Base-by-base conservation (phyloP, 768 basidiomycete genomes). In the Tylopilus rubrobrunneus region DNA sequence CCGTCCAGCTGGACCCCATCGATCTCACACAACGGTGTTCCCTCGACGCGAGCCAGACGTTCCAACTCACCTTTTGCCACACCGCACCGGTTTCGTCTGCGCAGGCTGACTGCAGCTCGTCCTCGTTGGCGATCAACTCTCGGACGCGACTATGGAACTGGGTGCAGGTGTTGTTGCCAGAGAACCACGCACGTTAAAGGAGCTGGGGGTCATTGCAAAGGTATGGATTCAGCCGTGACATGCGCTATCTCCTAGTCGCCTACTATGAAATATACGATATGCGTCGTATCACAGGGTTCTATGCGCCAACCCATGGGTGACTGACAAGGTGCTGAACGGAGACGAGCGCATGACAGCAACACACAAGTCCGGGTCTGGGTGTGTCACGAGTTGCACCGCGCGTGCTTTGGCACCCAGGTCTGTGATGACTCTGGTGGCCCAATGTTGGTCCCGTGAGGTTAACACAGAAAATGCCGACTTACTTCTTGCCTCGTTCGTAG, bases 261-360 rank as follows among this genome's bases (percentile, higher is more conserved):
- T 29, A 29, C 29, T 29, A 29, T 29, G 8, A 29, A 29, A 29
- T n/a, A n/a, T n/a, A n/a, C n/a, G n/a, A n/a, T n/a, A n/a, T n/a
- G n/a, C n/a, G 29, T 29, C 29, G 29, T 29, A 29, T 4, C 8
- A 29, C 29, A 8, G 29, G 29, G 29, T 8, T 29, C 29, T 29
- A 29, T 53, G 50, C 79, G 21, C 78, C 72, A 42, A 82, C 70
- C 91, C 91, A 94, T 9, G 91, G 86, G 62, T 95, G 92, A 67
- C 92, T 93, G 64, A 97, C 89, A 31, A 97, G 83, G 51, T 87
- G 83, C 67, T 98, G 94, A 9, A 95, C 94, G 6, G 91, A 87
- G n/a, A n/a, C n/a, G n/a, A n/a, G n/a, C n/a, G 94, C 93, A 52
- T 87, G 86, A 77, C 98, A 99, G 60, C 92, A 83, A n/a, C n/a